Evolutionary conservation across 257 asterid genomes (phyloP), one percentile per base, ranked within the genome.

Genomic region (Ligustrum vulgare): DNA sequence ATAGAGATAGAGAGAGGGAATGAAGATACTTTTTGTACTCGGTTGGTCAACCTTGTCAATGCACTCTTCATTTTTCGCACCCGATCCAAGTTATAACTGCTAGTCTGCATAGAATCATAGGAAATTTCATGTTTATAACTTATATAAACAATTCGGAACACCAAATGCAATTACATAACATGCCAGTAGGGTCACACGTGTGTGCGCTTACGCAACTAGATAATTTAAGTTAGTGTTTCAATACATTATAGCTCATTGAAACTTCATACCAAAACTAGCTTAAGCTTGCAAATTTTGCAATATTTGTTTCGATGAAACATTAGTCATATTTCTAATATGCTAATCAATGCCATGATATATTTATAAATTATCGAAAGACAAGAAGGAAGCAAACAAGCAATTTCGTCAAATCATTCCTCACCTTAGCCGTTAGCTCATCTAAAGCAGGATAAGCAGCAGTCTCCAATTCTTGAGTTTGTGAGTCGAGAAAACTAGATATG

Each of bases 401-500:
- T 15, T 25, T 60, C 16, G 10, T 11, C 15, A 31, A 37, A 28
- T 31, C 8, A 64, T 25, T 39, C 0, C 33, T 75, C 71, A 87
- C 98, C 97, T 90, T 89, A 67, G 97, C 89, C 47, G 98, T 94
- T 77, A 92, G 93, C 63, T 89, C 97, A 81, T 94, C 98, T 10
- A 94, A 79, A 84, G 98, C 98, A 35, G 96, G 98, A 80, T 94
- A 94, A 78, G 98, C 93, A 79, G 86, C 91, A 75, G 86, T 82
- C 87, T 94, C 98, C 82, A 92, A 78, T 31, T 94, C 97, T 77
- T 92, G 79, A 35, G 97, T 88, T 23, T 89, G 93, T 4, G 93
- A 84, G 78, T 92, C 98, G 62, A 94, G 96, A 74, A 84, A 88
- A 67, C 87, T 92, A 70, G 98, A 94, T 20, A 94, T 81, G 34